A percentile compares a stretch with the other conserved stretches of the same genome.
Conservation (phyloP, 805 yeast species). For the Jamesozyma hellenica region DNA sequence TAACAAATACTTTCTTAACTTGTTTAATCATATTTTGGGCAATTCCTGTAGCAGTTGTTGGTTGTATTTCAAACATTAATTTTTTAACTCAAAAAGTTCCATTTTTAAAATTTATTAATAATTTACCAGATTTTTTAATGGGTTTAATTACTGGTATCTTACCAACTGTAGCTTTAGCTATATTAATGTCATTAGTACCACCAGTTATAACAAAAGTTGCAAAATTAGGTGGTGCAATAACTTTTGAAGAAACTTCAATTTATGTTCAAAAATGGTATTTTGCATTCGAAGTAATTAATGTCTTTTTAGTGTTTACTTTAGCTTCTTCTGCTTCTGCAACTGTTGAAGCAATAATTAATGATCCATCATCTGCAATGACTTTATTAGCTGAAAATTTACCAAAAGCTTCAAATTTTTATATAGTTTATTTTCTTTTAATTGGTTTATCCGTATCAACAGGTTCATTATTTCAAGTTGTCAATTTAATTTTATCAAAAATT, state of each 20-base stretch:
- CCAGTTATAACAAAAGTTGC: conserved; percentile 73
- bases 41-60: conserved; percentile 95
- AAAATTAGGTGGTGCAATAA: conserved; percentile 57
- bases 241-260: conserved; percentile 61
- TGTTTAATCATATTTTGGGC: conserved; percentile 82
- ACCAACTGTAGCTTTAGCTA: conserved; percentile 71
- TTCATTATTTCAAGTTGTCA: conserved; percentile 62
- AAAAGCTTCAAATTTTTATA: conserved; percentile 82
- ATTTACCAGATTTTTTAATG: conserved; percentile 56
- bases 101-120: conserved; percentile 65
- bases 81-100: conserved; percentile 60
- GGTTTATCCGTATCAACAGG: conserved; percentile 77
- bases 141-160: conserved; percentile 84
- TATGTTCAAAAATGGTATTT: conserved; percentile 84
- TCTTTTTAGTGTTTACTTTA: conserved; percentile 72
- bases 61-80: conserved; percentile 80
- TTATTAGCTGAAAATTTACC: conserved; percentile 73
- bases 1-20: conserved; percentile 56
- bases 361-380: conserved; percentile 65
- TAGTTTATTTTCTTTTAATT: conserved; percentile 68
- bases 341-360: conserved; percentile 52
- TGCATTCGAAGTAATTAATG: conserved; percentile 86
- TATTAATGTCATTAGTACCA: conserved; percentile 82
- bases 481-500: conserved; percentile 58
- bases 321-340: conserved; percentile 76